A percentile compares a stretch with the other conserved stretches of the same genome.
These are phyloP conservation scores for Tulasnella sp. DNA, from an alignment of 768 basidiomycete species.

Conservation along the genomic window DNA sequence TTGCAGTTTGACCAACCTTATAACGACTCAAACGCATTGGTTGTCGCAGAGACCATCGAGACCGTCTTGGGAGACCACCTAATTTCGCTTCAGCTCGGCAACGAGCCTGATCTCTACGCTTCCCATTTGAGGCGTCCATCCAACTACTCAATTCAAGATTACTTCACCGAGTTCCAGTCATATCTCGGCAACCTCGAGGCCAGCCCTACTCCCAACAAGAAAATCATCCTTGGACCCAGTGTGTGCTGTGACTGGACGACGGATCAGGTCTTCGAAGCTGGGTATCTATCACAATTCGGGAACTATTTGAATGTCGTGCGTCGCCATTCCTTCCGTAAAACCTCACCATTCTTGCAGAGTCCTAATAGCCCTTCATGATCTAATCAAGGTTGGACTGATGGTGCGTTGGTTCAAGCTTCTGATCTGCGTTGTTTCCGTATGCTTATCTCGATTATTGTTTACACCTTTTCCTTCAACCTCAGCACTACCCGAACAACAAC, in stretches of 20 bases:
- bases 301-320: slow-evolving; percentile 14
- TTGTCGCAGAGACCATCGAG: slow-evolving; percentile 47
- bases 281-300: slow-evolving; percentile 25
- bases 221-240: slow-evolving; percentile 29
- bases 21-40: slow-evolving; percentile 8
- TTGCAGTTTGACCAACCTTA: slow-evolving; percentile 20
- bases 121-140: slow-evolving; percentile 33
- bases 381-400: slow-evolving; percentile 44
- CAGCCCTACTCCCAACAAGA: background rate
- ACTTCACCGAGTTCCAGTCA: slow-evolving; percentile 19
- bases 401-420: no score
- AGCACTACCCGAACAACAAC: slow-evolving; percentile 27
- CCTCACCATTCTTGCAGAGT: slow-evolving; percentile 30
- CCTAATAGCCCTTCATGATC: slow-evolving; percentile 28
- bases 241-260: slow-evolving; percentile 52
- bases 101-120: slow-evolving; percentile 71
- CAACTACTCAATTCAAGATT: slow-evolving; percentile 20
- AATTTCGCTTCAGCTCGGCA: slow-evolving; percentile 59
- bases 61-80: slow-evolving; percentile 52
- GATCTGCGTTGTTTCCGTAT: no score
- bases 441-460: no score
- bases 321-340: slow-evolving; percentile 20
- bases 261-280: slow-evolving; percentile 26
- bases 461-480: no score
- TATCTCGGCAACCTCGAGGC: background rate